Percentiles rank a stretch among this genome's conserved stretches.
phyloP scores from a whole-genome alignment of 768 basidiomycete species.

The Lactarius deliciosus region DNA sequence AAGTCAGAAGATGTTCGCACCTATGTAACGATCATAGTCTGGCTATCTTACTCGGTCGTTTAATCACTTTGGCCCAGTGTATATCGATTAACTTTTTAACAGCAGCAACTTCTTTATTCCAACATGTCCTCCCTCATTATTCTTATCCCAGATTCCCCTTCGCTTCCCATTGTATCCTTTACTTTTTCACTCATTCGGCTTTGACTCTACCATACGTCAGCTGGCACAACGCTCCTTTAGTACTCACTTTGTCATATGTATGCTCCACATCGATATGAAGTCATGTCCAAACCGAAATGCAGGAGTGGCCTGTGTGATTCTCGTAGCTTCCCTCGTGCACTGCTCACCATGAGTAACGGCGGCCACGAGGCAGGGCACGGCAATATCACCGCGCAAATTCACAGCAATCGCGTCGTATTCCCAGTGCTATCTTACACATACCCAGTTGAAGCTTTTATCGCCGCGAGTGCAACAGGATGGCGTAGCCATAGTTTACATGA shows the following conservation, averaged over 20 bases:
- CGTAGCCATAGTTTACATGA: slow-evolving; percentile 70
- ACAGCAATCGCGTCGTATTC: slow-evolving; percentile 61
- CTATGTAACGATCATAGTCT: slow-evolving; percentile 15
- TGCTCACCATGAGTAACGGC: slow-evolving; percentile 12
- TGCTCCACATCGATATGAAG: slow-evolving; percentile 19
- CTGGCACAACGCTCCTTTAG: slow-evolving; percentile 20
- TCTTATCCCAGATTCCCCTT: slow-evolving; percentile 3
- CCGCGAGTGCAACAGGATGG: slow-evolving; percentile 52
- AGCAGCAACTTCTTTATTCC: slow-evolving; percentile 7
- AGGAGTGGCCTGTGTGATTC: background rate
- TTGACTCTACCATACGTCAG: slow-evolving; percentile 17
- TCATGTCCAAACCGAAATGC: slow-evolving; percentile 5
- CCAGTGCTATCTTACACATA: slow-evolving; percentile 77
- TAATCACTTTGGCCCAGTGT: slow-evolving; percentile 18
- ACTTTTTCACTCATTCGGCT: slow-evolving; percentile 13
- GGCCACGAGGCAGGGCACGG: slow-evolving; percentile 49
- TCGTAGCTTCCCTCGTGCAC: background rate
- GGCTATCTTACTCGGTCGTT: slow-evolving; percentile 22
- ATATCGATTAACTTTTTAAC: slow-evolving; percentile 14
- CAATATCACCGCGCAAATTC: slow-evolving; percentile 51
- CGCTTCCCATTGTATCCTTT: slow-evolving; percentile 14
- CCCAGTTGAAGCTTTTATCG: slow-evolving; percentile 84
- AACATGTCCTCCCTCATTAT: background rate
- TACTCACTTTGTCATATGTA: slow-evolving; percentile 24
- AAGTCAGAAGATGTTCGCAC: slow-evolving; percentile 17